Evolutionary conservation across 2,329 filamentous ascomycete species (phyloP).

Genomic region (Fusarium floridanum): DNA sequence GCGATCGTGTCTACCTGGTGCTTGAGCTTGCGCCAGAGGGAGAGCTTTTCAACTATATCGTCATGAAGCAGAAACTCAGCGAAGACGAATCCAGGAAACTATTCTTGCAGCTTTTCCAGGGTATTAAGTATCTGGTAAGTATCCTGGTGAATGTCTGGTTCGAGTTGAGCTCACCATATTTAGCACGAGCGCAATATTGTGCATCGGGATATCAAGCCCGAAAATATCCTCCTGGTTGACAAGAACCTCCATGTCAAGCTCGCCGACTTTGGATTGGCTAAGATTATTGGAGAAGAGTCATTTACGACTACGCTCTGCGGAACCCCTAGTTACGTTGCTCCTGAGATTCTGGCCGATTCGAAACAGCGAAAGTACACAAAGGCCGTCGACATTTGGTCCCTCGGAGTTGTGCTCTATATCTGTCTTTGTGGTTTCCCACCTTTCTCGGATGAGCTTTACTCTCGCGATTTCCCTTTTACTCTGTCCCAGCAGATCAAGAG

Average conservation of each 20-base stretch:
- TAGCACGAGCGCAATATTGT: conserved; percentile 98
- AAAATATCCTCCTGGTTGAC: conserved; percentile 92
- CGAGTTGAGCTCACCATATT: background rate
- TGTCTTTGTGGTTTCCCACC: conserved; percentile 97
- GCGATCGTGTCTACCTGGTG: conserved; percentile 89
- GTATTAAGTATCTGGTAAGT: conserved; percentile 92
- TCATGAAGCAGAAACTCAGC: conserved; percentile 87
- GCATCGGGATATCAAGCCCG: conserved; percentile 96
- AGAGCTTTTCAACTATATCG: conserved; percentile 95
- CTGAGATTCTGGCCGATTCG: conserved; percentile 89
- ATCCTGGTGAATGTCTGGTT: background rate
- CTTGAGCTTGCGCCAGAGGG: conserved; percentile 92
- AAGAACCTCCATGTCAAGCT: conserved; percentile 89
- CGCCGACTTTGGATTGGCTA: conserved; percentile 95
- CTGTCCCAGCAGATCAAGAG: conserved; percentile 92
- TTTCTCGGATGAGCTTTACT: conserved; percentile 93
- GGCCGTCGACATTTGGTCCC: conserved; percentile 95
- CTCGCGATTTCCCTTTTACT: conserved; percentile 84
- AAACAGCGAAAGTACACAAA: conserved; percentile 90
- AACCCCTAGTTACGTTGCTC: conserved; percentile 97
- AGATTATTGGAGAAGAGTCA: conserved; percentile 98
- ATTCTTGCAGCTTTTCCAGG: conserved; percentile 92
- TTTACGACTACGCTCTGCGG: conserved; percentile 97
- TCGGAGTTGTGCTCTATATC: conserved; percentile 98
- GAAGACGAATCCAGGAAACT: conserved; percentile 88